Evolutionary conservation across 1,139 yeast genomes (phyloP), one percentile per base, ranked within the genome.

Genomic region (Blastobotrys niveus): DNA sequence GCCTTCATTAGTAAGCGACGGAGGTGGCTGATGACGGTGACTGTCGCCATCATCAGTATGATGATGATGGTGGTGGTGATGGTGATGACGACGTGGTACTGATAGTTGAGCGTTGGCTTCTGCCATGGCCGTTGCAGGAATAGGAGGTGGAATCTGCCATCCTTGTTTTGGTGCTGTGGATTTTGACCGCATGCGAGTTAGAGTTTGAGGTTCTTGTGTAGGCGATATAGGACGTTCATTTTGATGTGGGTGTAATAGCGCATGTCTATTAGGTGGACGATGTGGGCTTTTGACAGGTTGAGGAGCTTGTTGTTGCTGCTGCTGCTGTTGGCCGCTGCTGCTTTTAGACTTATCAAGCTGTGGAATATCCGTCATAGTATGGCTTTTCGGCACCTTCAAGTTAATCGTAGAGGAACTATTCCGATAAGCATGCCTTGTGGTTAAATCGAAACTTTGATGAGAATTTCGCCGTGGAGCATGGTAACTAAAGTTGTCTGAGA

Each of bases 141-240:
- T 27, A 6, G 34, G 39, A 5, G 24, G 24, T 14, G 39, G 39
- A 4, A 36, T 36, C 18, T 25, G 3, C 39, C 39, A 25, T 24
- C 14, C 32, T 25, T 46, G 52, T 39, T 52, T 53, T 6, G 58
- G 42, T 24, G 52, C 49, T 1, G 57, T 54, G 12, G 57, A 53
- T 29, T 49, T 52, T 6, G 58, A 54, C 24, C 58, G 45, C 29
- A 50, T 20, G 10, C 49, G 38, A n/a, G 36, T 46, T 14, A 32
- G 30, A 5, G 15, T 2, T 17, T 10, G 3, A 19, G 22, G 27
- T 14, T 34, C 42, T 27, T 43, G 38, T 8, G 42, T 10, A 12
- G 34, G 34, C 3, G 19, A 24, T 3, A 22, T 31, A 2, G 27
- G 25, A 15, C 35, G 20, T 15, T 26, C 33, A 15, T 31, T 34